phyloP scores from a whole-genome alignment of 164 flowering plant genomes.

The Annona squamosa region DNA sequence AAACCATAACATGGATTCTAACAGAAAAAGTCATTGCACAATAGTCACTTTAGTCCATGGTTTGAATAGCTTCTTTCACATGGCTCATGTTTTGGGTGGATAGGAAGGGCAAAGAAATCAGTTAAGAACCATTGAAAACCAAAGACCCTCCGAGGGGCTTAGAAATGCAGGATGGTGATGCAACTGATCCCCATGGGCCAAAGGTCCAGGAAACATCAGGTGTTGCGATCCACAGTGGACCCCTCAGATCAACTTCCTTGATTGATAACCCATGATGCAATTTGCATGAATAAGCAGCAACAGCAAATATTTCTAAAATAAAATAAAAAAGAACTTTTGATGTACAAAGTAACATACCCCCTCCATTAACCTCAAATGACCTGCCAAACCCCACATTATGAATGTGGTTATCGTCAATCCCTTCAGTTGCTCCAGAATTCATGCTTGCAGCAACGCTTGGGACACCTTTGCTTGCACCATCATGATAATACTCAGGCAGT shows the following conservation, averaged over 20 bases:
- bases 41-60: background rate
- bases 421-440: conserved; percentile 32
- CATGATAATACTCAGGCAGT: conserved; percentile 52
- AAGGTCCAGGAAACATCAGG: background rate
- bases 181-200: background rate
- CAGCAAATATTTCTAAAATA: background rate
- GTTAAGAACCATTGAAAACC: background rate
- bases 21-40: background rate
- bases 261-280: background rate
- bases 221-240: background rate
- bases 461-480: conserved; percentile 34
- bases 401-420: conserved; percentile 34
- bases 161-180: background rate
- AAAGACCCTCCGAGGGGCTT: background rate
- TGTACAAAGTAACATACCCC: conserved; percentile 26
- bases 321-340: background rate
- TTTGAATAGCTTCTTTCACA: too few relatives aligned
- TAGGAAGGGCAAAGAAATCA: background rate
- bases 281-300: background rate
- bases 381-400: conserved; percentile 35
- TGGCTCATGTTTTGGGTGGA: background rate
- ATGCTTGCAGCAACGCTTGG: conserved; percentile 27
- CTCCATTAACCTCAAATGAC: conserved; percentile 31
- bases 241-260: background rate
- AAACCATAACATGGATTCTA: background rate